These are phyloP conservation scores for Collybiopsis luxurians DNA, from an alignment of 768 basidiomycete genomes.

Conservation along the genomic window DNA sequence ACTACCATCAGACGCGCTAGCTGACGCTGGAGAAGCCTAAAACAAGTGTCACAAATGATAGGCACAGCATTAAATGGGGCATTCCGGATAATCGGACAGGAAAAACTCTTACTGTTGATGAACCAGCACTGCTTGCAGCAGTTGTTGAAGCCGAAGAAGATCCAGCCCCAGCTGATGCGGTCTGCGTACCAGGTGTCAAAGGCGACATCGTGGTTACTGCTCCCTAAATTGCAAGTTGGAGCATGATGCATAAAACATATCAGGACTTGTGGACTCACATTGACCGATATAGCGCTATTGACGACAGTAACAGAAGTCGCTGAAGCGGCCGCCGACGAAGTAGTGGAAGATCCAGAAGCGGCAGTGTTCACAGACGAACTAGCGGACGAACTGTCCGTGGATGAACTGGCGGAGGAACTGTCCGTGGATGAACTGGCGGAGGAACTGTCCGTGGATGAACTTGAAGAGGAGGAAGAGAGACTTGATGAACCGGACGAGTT, in stretches of 20 bases:
- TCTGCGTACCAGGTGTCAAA: background rate
- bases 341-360: background rate
- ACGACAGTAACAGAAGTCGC: background rate
- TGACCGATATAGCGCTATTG: slow-evolving; percentile 11
- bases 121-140: slow-evolving; percentile 1
- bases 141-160: slow-evolving; percentile 19
- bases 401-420: slow-evolving; percentile 40
- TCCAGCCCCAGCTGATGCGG: slow-evolving; percentile 11
- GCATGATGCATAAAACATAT: no score
- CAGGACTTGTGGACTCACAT: no score
- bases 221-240: background rate
- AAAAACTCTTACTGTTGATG: background rate
- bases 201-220: slow-evolving; percentile 3
- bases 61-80: no score
- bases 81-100: slow-evolving; percentile 10
- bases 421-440: slow-evolving; percentile 15
- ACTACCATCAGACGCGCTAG: slow-evolving; percentile 1
- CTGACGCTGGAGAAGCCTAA: slow-evolving; percentile 1
- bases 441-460: slow-evolving; percentile 14
- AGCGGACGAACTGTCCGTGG: background rate
- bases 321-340: background rate
- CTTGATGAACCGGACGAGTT: slow-evolving; percentile 22
- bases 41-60: background rate
- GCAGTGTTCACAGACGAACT: slow-evolving; percentile 6
- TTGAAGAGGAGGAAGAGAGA: slow-evolving; percentile 65